Percentiles rank a stretch among this genome's conserved stretches.
phyloP scores from a whole-genome alignment of 2,329 filamentous ascomycete genomes.

The Aspergillus alliaceus region DNA sequence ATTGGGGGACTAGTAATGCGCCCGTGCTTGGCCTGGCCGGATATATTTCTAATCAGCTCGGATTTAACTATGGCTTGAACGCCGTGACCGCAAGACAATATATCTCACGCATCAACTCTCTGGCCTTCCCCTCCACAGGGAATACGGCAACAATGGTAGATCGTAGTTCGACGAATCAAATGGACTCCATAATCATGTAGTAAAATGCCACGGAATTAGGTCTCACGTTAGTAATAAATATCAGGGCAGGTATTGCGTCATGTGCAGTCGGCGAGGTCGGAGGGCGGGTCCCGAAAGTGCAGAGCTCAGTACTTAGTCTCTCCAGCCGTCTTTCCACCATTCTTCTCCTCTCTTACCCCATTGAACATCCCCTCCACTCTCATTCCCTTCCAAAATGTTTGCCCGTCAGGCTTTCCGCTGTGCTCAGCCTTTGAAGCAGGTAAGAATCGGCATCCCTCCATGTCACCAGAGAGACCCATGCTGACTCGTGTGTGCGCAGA shows the following conservation, averaged over 20 bases:
- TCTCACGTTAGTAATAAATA: conserved; percentile 7
- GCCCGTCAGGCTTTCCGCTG: conserved; percentile 64
- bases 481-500: conserved; percentile 42
- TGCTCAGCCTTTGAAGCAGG: conserved; percentile 65
- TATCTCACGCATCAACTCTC: background rate
- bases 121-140: background rate
- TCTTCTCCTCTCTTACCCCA: conserved; percentile 10
- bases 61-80: background rate
- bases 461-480: background rate
- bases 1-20: too few species aligned
- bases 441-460: too few species aligned
- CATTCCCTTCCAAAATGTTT: conserved; percentile 59
- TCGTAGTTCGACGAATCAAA: too few species aligned
- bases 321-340: background rate
- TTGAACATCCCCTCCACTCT: conserved; percentile 15
- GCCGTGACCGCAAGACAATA: background rate
- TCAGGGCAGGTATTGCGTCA: conserved; percentile 29
- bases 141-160: background rate
- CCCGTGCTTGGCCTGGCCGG: background rate
- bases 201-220: background rate
- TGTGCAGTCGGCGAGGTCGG: conserved; percentile 16
- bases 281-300: conserved; percentile 11
- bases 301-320: conserved; percentile 12
- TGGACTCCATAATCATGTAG: background rate
- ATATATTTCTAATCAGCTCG: background rate